A percentile compares a stretch with the other conserved stretches of the same genome.
Evolutionary conservation across 2,329 filamentous ascomycete species (phyloP).

Genomic region (Rhytidhysteron rufulum): DNA sequence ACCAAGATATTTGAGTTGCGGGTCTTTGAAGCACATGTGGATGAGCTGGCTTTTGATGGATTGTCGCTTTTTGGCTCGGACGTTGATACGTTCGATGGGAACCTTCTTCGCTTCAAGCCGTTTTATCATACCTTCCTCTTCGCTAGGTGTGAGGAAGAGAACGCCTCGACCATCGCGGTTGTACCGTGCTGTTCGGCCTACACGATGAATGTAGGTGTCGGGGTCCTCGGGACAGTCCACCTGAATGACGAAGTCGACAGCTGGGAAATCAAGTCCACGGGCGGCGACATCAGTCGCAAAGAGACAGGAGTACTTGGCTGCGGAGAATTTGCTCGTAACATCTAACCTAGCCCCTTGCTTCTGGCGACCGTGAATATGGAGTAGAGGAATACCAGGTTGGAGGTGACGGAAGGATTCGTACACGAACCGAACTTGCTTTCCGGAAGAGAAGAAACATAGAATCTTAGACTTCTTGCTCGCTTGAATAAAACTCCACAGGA

Average conservation of each 20-base stretch:
- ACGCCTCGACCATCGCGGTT: slow-evolving; percentile 84
- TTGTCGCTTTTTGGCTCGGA: slow-evolving; percentile 84
- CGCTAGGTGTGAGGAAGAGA: slow-evolving; percentile 85
- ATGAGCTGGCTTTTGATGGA: slow-evolving; percentile 82
- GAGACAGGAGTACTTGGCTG: slow-evolving; percentile 77
- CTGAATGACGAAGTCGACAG: slow-evolving; percentile 98
- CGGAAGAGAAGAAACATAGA: slow-evolving; percentile 89
- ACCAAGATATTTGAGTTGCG: slow-evolving; percentile 87
- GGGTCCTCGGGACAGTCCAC: slow-evolving; percentile 95
- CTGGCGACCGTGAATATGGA: slow-evolving; percentile 91
- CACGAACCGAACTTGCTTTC: slow-evolving; percentile 93
- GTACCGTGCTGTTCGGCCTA: slow-evolving; percentile 91
- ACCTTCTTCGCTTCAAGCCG: slow-evolving; percentile 86
- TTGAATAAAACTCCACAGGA: slow-evolving; percentile 87
- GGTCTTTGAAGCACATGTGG: slow-evolving; percentile 93
- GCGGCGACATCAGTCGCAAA: slow-evolving; percentile 96
- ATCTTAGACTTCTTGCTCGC: slow-evolving; percentile 91
- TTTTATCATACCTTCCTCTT: slow-evolving; percentile 87
- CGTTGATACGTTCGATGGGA: slow-evolving; percentile 78
- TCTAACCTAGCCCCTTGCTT: slow-evolving; percentile 87
- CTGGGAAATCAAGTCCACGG: slow-evolving; percentile 89
- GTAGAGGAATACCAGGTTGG: slow-evolving; percentile 86
- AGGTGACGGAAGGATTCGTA: slow-evolving; percentile 91
- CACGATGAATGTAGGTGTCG: slow-evolving; percentile 96
- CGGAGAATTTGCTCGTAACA: slow-evolving; percentile 78